Evolutionary conservation across 306 rosid genomes (phyloP).

Genomic region (Trifolium fragiferum): DNA sequence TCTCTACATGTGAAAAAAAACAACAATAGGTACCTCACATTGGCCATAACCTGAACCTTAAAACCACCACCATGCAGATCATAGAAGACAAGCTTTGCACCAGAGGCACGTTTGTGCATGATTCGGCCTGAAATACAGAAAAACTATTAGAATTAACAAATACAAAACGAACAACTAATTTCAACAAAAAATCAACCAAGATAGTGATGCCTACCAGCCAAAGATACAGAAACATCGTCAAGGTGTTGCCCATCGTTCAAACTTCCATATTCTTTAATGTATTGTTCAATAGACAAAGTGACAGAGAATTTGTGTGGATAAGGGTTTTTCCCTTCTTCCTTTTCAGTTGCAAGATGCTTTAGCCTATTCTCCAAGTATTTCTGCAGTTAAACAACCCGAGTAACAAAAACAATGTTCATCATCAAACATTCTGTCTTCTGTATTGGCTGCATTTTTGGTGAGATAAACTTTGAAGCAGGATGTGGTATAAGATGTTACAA

Average conservation of each 20-base stretch:
- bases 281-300: slow-evolving; percentile 58
- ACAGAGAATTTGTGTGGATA: slow-evolving; percentile 83
- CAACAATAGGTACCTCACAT: slow-evolving; percentile 74
- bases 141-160: slow-evolving; percentile 17
- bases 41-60: slow-evolving; percentile 92
- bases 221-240: slow-evolving; percentile 64
- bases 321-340: slow-evolving; percentile 59
- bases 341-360: slow-evolving; percentile 64
- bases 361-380: no score
- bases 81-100: slow-evolving; percentile 76
- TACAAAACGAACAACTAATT: slow-evolving; percentile 3
- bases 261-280: slow-evolving; percentile 54
- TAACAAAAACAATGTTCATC: background rate
- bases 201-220: slow-evolving; percentile 62
- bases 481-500: no score
- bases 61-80: slow-evolving; percentile 67
- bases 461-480: no score
- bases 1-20: no score
- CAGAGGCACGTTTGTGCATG: slow-evolving; percentile 74
- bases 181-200: slow-evolving; percentile 37
- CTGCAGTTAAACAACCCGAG: no score
- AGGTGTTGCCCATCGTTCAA: slow-evolving; percentile 75
- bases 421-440: no score
- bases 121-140: slow-evolving; percentile 54
- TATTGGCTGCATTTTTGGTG: no score